phyloP scores from a whole-genome alignment of 371 early-diverging fungal genomes.

The Lichtheimia ramosa region DNA sequence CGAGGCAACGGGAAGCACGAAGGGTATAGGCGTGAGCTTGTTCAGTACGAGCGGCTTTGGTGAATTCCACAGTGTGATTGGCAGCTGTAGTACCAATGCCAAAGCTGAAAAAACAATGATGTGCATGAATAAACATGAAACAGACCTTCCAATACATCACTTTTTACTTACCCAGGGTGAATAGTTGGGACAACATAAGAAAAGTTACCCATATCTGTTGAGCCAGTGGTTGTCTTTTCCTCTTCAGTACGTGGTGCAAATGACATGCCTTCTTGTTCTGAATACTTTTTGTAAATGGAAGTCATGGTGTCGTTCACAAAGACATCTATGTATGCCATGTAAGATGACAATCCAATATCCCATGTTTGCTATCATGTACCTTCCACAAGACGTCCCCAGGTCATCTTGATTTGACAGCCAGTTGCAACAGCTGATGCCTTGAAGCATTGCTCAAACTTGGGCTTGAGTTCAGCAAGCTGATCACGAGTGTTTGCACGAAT shows the following conservation, averaged over 20 bases:
- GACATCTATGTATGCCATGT: conserved; percentile 29
- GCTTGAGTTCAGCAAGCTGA: conserved; percentile 50
- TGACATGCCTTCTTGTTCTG: conserved; percentile 42
- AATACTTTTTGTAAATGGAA: conserved; percentile 50
- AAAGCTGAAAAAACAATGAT: conserved; percentile 17
- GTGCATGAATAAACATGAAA: not conserved
- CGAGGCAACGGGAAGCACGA: conserved; percentile 44
- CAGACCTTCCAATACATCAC: not conserved
- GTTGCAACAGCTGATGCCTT: conserved; percentile 67
- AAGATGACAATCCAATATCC: conserved; percentile 29
- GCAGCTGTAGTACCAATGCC: conserved; percentile 31
- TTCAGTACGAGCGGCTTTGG: conserved; percentile 55
- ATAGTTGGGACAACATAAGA: conserved; percentile 35
- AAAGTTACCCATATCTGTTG: conserved; percentile 79
- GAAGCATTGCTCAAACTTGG: conserved; percentile 56
- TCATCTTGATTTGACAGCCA: conserved; percentile 66
- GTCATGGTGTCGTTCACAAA: conserved; percentile 60
- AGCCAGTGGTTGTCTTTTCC: conserved; percentile 40
- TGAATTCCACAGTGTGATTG: conserved; percentile 66
- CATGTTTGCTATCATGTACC: conserved; percentile 3
- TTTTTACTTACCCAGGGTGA: not conserved
- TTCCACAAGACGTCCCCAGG: conserved; percentile 28
- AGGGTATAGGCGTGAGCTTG: conserved; percentile 64
- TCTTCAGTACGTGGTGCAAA: conserved; percentile 38
- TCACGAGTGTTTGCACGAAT: conserved; percentile 55